A percentile compares a stretch with the other conserved stretches of the same genome.
phyloP scores from a whole-genome alignment of 2,329 filamentous ascomycete genomes.

The Colletotrichum navitas region DNA sequence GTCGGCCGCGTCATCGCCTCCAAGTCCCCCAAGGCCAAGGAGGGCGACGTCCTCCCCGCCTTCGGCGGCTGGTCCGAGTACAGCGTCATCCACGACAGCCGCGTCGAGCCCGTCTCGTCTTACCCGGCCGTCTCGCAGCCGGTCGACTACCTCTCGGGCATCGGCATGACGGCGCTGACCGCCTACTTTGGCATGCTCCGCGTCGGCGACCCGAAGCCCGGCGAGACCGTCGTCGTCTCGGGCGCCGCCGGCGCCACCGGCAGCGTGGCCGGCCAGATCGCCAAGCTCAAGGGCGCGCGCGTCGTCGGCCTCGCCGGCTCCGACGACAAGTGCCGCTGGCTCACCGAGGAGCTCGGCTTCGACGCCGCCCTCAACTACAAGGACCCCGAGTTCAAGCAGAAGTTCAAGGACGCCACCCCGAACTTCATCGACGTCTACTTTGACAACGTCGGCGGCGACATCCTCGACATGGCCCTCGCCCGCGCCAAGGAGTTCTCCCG shows the following conservation, averaged over 20 bases:
- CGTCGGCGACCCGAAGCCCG: slow-evolving; percentile 75
- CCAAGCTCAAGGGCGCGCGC: slow-evolving; percentile 74
- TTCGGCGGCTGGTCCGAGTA: slow-evolving; percentile 76
- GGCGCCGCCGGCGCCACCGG: slow-evolving; percentile 85
- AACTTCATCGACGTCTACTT: slow-evolving; percentile 77
- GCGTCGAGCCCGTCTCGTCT: slow-evolving; percentile 56
- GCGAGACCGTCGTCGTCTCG: slow-evolving; percentile 82
- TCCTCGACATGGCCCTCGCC: slow-evolving; percentile 73
- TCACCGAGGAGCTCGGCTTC: slow-evolving; percentile 74
- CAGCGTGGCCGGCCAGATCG: slow-evolving; percentile 81
- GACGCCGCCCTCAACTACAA: slow-evolving; percentile 80
- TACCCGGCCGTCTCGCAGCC: slow-evolving; percentile 57
- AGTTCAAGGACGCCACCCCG: slow-evolving; percentile 70
- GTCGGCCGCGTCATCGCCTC: slow-evolving; percentile 73
- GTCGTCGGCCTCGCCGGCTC: slow-evolving; percentile 76
- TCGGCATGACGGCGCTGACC: slow-evolving; percentile 78
- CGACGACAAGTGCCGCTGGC: slow-evolving; percentile 75
- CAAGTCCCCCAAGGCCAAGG: slow-evolving; percentile 65
- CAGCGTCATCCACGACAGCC: slow-evolving; percentile 67
- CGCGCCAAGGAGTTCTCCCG: slow-evolving; percentile 73
- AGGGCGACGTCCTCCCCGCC: slow-evolving; percentile 69
- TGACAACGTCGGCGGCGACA: slow-evolving; percentile 80
- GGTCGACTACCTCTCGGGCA: slow-evolving; percentile 72
- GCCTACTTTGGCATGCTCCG: slow-evolving; percentile 81
- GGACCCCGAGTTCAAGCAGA: slow-evolving; percentile 68